These are phyloP conservation scores for Peterozyma toletana DNA, from an alignment of 805 yeast genomes.

Conservation along the genomic window DNA sequence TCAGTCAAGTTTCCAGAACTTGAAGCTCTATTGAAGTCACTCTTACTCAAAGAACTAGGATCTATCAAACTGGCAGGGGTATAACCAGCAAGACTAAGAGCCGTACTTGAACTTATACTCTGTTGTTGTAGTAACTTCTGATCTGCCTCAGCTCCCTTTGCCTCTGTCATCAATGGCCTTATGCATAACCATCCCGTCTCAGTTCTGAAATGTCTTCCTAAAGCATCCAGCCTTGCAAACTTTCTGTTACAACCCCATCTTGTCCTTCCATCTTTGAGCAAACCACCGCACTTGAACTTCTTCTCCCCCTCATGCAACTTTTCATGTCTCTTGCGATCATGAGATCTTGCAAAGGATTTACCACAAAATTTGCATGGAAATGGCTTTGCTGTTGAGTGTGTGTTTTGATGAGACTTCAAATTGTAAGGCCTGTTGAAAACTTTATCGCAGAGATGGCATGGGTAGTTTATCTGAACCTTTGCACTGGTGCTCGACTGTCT, in stretches of 20 bases:
- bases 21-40: neutral
- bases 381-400: constrained; percentile 63
- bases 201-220: constrained; percentile 68
- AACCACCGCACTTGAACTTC: constrained; percentile 62
- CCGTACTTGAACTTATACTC: too few species aligned
- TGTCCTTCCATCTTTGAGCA: constrained; percentile 45
- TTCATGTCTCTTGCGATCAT: constrained; percentile 73
- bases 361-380: constrained; percentile 57
- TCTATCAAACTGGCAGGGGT: too few species aligned
- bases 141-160: neutral
- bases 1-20: too few species aligned
- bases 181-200: constrained; percentile 71
- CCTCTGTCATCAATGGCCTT: constrained; percentile 57
- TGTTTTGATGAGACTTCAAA: constrained; percentile 40
- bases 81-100: too few species aligned
- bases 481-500: neutral
- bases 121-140: too few species aligned
- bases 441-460: constrained; percentile 37
- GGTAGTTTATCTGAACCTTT: constrained; percentile 14
- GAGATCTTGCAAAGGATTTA: constrained; percentile 69
- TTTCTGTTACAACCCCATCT: constrained; percentile 71
- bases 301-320: constrained; percentile 67
- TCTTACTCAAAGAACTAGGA: neutral
- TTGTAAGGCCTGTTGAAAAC: constrained; percentile 42
- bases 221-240: constrained; percentile 74